These are phyloP conservation scores for Rhodotorula sp. DNA, from an alignment of 1,284 basidiomycete species.

Conservation along the genomic window DNA sequence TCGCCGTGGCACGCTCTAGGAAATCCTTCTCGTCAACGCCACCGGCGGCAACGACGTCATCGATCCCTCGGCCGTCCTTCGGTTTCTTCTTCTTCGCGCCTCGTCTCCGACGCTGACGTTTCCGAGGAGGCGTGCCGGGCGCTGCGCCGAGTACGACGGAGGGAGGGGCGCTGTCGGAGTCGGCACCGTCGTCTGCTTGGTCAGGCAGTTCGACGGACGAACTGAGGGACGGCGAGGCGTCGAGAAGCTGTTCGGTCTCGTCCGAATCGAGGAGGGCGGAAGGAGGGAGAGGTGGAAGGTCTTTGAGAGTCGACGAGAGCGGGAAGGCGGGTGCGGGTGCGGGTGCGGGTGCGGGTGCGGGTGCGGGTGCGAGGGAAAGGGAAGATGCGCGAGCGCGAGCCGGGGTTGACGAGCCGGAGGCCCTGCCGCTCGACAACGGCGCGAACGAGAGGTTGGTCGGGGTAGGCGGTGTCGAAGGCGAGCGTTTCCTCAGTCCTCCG, in stretches of 20 bases:
- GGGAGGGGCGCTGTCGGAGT: constrained; percentile 4
- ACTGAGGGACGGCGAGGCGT: neutral
- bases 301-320: constrained; percentile 15
- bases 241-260: neutral
- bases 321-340: constrained; percentile 8
- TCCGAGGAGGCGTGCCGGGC: constrained; percentile 6
- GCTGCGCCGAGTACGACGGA: neutral
- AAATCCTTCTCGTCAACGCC: constrained; percentile 8
- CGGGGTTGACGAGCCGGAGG: neutral
- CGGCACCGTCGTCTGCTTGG: constrained; percentile 10
- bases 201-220: no score
- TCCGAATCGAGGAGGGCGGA: neutral
- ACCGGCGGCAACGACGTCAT: constrained; percentile 13
- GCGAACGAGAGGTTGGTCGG: neutral
- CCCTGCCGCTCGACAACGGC: neutral
- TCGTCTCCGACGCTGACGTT: constrained; percentile 19
- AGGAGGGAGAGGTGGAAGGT: constrained; percentile 31
- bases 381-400: constrained; percentile 19
- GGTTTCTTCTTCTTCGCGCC: constrained; percentile 33
- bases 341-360: no score
- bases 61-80: constrained; percentile 12
- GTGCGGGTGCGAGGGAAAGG: constrained; percentile 6
- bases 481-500: constrained; percentile 1
- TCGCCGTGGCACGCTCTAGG: constrained; percentile 15
- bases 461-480: constrained; percentile 24